Conservation (phyloP, 768 basidiomycete species). For the Tephrocybe sp. region DNA sequence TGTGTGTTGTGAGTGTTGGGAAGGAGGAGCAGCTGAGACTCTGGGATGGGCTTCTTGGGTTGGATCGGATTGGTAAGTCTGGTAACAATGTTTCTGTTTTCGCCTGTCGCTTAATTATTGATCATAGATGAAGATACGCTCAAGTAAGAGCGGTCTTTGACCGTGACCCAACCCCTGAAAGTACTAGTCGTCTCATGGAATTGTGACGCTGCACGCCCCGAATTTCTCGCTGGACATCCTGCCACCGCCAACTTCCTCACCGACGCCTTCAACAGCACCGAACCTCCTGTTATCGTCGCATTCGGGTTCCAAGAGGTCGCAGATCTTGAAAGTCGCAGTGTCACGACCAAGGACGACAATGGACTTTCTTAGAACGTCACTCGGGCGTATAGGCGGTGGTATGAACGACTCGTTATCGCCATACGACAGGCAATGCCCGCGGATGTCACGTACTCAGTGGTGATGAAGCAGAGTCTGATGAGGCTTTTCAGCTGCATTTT, state of each 20-base stretch:
- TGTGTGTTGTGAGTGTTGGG: slow-evolving; percentile 75
- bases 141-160: slow-evolving; percentile 74
- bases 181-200: slow-evolving; percentile 91
- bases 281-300: slow-evolving; percentile 81
- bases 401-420: slow-evolving; percentile 71
- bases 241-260: slow-evolving; percentile 81
- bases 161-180: slow-evolving; percentile 75
- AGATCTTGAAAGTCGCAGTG: slow-evolving; percentile 88
- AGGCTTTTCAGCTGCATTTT: slow-evolving; percentile 83
- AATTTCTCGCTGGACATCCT: slow-evolving; percentile 57
- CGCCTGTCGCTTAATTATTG: background rate
- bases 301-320: slow-evolving; percentile 98
- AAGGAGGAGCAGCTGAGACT: slow-evolving; percentile 69
- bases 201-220: slow-evolving; percentile 83
- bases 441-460: slow-evolving; percentile 72
- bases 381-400: slow-evolving; percentile 84
- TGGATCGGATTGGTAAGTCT: slow-evolving; percentile 82
- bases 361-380: slow-evolving; percentile 81
- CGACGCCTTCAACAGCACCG: slow-evolving; percentile 69
- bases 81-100: background rate
- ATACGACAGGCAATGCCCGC: slow-evolving; percentile 74
- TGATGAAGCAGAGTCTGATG: slow-evolving; percentile 85
- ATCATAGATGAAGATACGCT: slow-evolving; percentile 67
- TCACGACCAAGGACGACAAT: slow-evolving; percentile 80
- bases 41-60: slow-evolving; percentile 88